A percentile compares a stretch with the other conserved stretches of the same genome.
Evolutionary conservation across 2,329 filamentous ascomycete genomes (phyloP).

Genomic region (Apiospora kogelbergensis): DNA sequence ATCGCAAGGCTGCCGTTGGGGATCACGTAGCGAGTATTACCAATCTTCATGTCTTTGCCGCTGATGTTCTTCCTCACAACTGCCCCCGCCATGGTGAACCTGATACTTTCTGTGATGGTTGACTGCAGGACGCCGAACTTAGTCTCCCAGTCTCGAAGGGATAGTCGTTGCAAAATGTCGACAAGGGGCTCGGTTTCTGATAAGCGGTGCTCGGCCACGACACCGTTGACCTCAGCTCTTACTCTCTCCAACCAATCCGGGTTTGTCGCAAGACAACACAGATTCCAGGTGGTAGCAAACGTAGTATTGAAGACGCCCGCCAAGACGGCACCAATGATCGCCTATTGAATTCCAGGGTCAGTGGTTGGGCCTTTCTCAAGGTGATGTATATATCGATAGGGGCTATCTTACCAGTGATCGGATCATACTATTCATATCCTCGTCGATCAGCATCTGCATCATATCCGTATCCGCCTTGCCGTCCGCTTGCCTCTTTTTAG

Average conservation of each 20-base stretch:
- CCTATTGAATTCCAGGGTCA: background rate
- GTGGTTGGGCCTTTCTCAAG: no score
- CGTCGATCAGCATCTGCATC: constrained; percentile 10
- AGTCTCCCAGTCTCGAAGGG: constrained; percentile 10
- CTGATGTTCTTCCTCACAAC: constrained; percentile 13
- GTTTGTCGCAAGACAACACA: constrained; percentile 6
- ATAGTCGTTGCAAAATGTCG: background rate
- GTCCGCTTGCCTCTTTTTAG: background rate
- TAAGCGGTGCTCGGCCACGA: background rate
- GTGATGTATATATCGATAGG: background rate
- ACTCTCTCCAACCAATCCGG: background rate
- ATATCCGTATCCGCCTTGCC: background rate
- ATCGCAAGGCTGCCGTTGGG: constrained; percentile 6
- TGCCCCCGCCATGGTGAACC: constrained; percentile 12
- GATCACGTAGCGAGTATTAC: background rate
- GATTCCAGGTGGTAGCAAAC: constrained; percentile 7
- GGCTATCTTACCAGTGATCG: background rate
- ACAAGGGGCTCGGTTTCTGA: background rate
- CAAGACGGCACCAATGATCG: constrained; percentile 10
- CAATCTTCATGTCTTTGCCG: background rate
- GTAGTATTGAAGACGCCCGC: constrained; percentile 13
- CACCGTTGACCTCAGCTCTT: background rate
- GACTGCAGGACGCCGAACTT: background rate
- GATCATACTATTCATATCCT: background rate
- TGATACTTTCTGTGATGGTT: constrained; percentile 7